Evolutionary conservation across 805 yeast genomes (phyloP).

Genomic region (Pichia deserticola): DNA sequence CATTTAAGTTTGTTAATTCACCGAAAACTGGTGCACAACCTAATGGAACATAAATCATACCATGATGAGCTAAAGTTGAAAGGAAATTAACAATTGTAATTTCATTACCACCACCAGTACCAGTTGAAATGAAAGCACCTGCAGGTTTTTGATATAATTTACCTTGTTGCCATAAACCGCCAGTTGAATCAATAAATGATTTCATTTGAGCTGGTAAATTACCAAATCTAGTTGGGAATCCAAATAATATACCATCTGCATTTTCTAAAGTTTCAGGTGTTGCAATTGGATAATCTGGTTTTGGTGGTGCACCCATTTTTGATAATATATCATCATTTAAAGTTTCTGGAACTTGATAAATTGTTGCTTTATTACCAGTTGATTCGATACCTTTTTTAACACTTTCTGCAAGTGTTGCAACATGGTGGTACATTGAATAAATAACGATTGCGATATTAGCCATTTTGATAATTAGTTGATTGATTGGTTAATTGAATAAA

Average conservation of each 20-base stretch:
- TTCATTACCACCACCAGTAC: constrained; percentile 85
- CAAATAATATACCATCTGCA: constrained; percentile 79
- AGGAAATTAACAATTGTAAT: constrained; percentile 56
- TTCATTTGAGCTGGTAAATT: constrained; percentile 71
- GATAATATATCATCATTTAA: constrained; percentile 50
- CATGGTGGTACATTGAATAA: constrained; percentile 77
- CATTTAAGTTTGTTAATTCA: constrained; percentile 47
- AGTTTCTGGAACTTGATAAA: constrained; percentile 75
- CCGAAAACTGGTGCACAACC: constrained; percentile 58
- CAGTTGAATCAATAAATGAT: constrained; percentile 71
- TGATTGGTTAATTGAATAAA: background rate
- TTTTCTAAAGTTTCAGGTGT: constrained; percentile 47
- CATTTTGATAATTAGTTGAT: constrained; percentile 9
- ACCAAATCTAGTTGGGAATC: constrained; percentile 84
- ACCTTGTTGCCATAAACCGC: constrained; percentile 74
- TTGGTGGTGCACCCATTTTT: constrained; percentile 55
- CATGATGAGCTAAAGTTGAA: constrained; percentile 69
- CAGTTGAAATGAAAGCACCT: constrained; percentile 66
- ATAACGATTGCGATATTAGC: constrained; percentile 36
- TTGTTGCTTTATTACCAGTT: constrained; percentile 61
- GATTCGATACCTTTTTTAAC: constrained; percentile 60
- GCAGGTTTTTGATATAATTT: constrained; percentile 67
- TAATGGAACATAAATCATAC: constrained; percentile 71
- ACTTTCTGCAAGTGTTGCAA: constrained; percentile 58
- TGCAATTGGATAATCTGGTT: constrained; percentile 58